Evolutionary conservation across 768 basidiomycete species (phyloP).

Genomic region (Hypholoma fasciculare): DNA sequence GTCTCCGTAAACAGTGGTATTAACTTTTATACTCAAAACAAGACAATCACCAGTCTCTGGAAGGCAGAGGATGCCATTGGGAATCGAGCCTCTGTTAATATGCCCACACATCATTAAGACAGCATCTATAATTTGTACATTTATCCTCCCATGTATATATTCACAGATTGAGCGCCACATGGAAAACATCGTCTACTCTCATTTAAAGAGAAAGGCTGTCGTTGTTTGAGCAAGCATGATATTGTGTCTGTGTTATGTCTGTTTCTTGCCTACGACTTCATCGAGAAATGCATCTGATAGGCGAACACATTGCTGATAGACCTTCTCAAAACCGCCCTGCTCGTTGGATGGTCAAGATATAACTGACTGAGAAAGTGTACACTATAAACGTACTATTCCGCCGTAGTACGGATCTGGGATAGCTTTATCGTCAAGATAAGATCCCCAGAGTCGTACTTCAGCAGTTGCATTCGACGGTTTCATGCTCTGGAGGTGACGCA

Average conservation of each 20-base stretch:
- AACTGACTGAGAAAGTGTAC: neutral
- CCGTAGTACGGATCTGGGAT: constrained; percentile 90
- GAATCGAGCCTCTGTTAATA: constrained; percentile 78
- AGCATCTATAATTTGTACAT: neutral
- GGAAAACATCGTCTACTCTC: neutral
- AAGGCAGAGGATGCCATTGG: constrained; percentile 81
- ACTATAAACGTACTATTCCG: constrained; percentile 45
- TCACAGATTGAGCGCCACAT: neutral
- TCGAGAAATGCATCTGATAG: constrained; percentile 84
- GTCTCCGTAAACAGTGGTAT: constrained; percentile 57
- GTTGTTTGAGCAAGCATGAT: neutral
- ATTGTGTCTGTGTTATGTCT: neutral
- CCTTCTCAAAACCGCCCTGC: constrained; percentile 71
- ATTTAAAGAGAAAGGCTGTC: neutral
- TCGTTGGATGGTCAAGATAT: neutral
- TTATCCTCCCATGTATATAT: constrained; percentile 5
- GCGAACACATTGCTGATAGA: constrained; percentile 73
- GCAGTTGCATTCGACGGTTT: constrained; percentile 56
- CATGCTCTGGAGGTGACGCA: constrained; percentile 57
- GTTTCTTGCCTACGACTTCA: constrained; percentile 41
- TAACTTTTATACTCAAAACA: constrained; percentile 96
- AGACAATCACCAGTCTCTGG: constrained; percentile 96
- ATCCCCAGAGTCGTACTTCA: constrained; percentile 76
- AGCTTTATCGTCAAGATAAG: constrained; percentile 65
- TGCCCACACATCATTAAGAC: constrained; percentile 75